These are phyloP conservation scores for Nemania serpens DNA, from an alignment of 2,329 filamentous ascomycete species.

Conservation along the genomic window DNA sequence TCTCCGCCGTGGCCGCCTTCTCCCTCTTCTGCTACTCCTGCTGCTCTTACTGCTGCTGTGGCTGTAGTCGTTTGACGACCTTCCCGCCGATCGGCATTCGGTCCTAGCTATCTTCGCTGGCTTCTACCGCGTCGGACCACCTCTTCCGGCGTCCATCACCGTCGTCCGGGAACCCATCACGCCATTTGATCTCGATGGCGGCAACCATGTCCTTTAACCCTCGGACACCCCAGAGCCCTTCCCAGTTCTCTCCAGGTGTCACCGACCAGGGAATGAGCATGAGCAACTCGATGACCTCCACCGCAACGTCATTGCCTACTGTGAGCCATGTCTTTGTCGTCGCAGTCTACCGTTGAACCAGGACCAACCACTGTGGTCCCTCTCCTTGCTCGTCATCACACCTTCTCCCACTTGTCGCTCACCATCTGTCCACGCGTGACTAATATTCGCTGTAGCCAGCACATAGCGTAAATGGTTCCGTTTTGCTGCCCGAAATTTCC, in stretches of 20 bases:
- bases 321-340: constrained; percentile 28
- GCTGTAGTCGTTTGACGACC: not conserved
- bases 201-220: constrained; percentile 68
- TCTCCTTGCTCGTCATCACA: not conserved
- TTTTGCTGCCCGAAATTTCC: constrained; percentile 44
- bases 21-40: not conserved
- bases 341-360: not conserved
- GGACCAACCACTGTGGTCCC: not conserved
- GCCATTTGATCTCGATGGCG: constrained; percentile 43
- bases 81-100: constrained; percentile 15
- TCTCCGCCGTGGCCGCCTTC: constrained; percentile 11
- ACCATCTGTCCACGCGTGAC: not conserved
- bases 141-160: constrained; percentile 9
- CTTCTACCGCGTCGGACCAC: constrained; percentile 18
- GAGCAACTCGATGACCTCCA: constrained; percentile 56
- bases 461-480: constrained; percentile 40
- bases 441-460: constrained; percentile 35
- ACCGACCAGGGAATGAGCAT: constrained; percentile 57
- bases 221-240: constrained; percentile 70
- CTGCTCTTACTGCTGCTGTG: not conserved
- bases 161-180: constrained; percentile 13
- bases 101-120: constrained; percentile 17
- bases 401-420: not conserved
- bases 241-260: constrained; percentile 62
- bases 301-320: constrained; percentile 61